Evolutionary conservation across 257 asterid species (phyloP), one percentile per base, ranked within the genome.

Genomic region (Rehmannia glutinosa): DNA sequence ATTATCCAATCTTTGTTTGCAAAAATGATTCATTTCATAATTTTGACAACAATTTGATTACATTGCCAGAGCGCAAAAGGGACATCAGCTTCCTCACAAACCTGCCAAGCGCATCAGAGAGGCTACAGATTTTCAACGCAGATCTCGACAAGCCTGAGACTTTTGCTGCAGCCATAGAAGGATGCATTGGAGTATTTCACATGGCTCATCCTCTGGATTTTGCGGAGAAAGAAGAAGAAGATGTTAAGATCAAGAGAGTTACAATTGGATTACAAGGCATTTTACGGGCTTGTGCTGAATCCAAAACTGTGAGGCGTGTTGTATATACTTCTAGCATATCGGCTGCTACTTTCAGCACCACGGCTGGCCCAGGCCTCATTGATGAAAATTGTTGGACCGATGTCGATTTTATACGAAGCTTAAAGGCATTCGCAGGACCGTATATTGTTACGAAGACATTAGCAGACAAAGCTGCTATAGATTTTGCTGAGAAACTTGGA

Each of bases 101-200:
- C 30, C 56, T 50, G 30, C 56, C 56, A n/a, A 16, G 56, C 32
- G 56, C 56, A 16, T 20, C 56, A 5, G 56, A 50, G 27, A 8
- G 56, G 56, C 56, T 50, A 0, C 28, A 50, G 7, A 50, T 50
- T n/a, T 50, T 50, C 56, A 50, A 50, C 56, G 56, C 56, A n/a
- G 56, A 50, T n/a, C 56, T 50, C 30, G 56, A 50, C 32, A 21
- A 50, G 56, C 56, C 56, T 0, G 82, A 74, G 8, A 72, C 69
- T 50, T 90, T 90, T 33, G 53, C 38, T 0, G 64, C 80, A 1
- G 82, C 95, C 58, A 63, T 89, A 1, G 73, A 80, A 39, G 97
- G 91, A 4, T 90, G 95, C 80, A 2, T 25, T 58, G 91, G 96
- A 1, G 86, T 87, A 4, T 90, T 87, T 71, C 97, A 90, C 77